Conservation (phyloP, 345 rosid species). For the Aegle marmelos region DNA sequence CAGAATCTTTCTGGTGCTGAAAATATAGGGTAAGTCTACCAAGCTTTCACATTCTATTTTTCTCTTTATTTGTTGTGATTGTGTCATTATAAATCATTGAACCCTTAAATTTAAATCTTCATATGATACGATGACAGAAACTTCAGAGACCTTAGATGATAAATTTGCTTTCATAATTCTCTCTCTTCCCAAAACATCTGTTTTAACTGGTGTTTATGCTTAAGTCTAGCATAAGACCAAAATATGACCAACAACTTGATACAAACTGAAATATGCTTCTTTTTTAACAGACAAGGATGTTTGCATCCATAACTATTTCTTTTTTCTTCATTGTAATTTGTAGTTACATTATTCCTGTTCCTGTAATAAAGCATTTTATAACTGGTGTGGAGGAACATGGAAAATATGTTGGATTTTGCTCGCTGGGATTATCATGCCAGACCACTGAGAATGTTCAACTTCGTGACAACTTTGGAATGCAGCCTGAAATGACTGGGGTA, state of each 20-base stretch:
- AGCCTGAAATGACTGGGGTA: conserved; percentile 70
- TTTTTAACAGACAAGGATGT: background rate
- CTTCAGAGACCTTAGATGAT: background rate
- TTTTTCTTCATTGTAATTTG: conserved; percentile 18
- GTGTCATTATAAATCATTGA: background rate
- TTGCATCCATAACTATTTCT: background rate
- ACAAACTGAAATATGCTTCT: conserved; percentile 1
- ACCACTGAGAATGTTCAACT: conserved; percentile 79
- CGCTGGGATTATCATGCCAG: conserved; percentile 82
- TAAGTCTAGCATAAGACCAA: background rate
- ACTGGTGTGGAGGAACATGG: conserved; percentile 69
- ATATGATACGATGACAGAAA: background rate
- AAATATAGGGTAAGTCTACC: conserved; percentile 73
- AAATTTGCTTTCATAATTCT: background rate
- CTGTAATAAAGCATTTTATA: conserved; percentile 78
- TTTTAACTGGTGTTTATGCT: background rate
- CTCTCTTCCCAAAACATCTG: background rate
- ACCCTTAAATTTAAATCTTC: background rate
- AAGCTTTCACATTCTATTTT: background rate
- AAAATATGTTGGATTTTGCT: conserved; percentile 74
- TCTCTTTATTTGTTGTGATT: background rate
- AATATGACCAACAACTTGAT: background rate
- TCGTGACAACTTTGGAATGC: conserved; percentile 60
- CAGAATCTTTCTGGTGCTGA: conserved; percentile 93
- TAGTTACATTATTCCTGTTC: conserved; percentile 88